Conservation (phyloP, 78 protist species). For the Dictyostelium firmibasis region DNA sequence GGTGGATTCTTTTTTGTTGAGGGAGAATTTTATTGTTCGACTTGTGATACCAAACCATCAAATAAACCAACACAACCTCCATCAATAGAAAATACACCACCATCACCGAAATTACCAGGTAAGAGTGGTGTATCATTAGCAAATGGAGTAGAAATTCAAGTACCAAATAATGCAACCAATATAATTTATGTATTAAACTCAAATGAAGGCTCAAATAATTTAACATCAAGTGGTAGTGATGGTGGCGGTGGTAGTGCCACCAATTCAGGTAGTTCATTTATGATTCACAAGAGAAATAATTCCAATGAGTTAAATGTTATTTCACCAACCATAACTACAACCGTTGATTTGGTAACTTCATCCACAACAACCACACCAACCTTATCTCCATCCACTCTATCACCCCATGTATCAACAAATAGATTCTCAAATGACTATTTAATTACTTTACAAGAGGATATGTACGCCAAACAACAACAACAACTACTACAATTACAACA, state of each 20-base stretch:
- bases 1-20: constrained; percentile 38
- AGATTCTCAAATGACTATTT: background rate
- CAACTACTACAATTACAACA: background rate
- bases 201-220: background rate
- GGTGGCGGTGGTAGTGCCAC: background rate
- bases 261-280: background rate
- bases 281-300: background rate
- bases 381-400: background rate
- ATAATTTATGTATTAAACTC: background rate
- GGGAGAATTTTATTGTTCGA: constrained; percentile 18
- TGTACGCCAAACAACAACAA: constrained; percentile 6
- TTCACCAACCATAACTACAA: background rate
- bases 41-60: constrained; percentile 32
- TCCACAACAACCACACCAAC: background rate
- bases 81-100: background rate
- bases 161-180: background rate
- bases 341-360: background rate
- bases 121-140: background rate
- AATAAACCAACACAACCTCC: background rate
- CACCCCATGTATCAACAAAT: too few species aligned
- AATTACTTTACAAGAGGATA: background rate
- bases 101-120: background rate
- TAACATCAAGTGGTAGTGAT: background rate
- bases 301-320: background rate
- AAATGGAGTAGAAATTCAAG: background rate